Base-by-base conservation (phyloP, 192 early-diverging fungal species). In the Coemansia pectinata region DNA sequence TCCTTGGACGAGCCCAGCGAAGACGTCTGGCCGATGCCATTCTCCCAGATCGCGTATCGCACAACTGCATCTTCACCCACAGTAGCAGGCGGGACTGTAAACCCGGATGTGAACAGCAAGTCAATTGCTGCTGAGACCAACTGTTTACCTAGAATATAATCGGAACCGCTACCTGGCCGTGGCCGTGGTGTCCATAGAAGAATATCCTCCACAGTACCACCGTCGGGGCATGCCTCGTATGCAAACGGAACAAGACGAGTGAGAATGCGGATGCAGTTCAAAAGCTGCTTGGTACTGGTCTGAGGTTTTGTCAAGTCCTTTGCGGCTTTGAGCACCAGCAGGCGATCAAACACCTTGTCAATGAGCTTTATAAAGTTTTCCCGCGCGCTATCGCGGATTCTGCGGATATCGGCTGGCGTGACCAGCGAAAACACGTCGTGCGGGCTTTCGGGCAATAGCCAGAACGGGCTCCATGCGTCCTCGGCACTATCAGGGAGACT, bases 401-500 rank as follows among this genome's bases (percentile, higher is more conserved):
- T 78, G 33, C 95, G 83, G 50, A 95, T 92, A 73, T 97, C 95
- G 36, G 91, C 90, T 8, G 91, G 88, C 21, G 90, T 87, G 39
- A 95, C 88, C 29, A 96, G 87, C 50, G 94, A 90, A 77, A 93
- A 95, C 17, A 96, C 86, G 75, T 96, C 95, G 65, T 96, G 72
- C 15, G 80, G 69, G 29, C 72, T 60, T 21, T 77, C 76, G 17
- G 80, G 80, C 61, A 97, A 83, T 17, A 78, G 78, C 90, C 91
- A 88, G 88, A 95, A 90, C 88, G 80, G 79, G 33, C 79, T 81
- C 79, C 79, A 81, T 29, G 79, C 79, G 50, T 81, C 79, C n/a
- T 81, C 63, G 27, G 73, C 76, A 58, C 68, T 77, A 58, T 74
- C 81, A 10, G 75, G 73, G 34, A 82, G 70, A 52, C 62, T 66